A percentile compares a stretch with the other conserved stretches of the same genome.
phyloP scores from a whole-genome alignment of 106 monocot species.

The Platanthera zijinensis region DNA sequence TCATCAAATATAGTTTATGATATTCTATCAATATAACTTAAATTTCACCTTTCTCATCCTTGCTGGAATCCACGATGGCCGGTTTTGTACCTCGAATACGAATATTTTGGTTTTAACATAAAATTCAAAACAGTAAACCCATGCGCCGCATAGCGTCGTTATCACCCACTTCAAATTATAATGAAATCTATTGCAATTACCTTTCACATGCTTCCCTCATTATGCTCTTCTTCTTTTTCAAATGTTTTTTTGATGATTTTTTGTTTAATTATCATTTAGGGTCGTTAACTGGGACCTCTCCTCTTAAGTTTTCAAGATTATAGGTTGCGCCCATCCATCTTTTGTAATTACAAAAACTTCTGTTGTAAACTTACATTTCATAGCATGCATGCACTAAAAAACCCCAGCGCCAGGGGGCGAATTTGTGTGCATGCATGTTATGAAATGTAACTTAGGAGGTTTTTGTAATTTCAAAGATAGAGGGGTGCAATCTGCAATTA shows the following conservation, averaged over 20 bases:
- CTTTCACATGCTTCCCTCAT: neutral
- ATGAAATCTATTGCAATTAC: neutral
- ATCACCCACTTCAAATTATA: neutral
- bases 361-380: too few relatives aligned
- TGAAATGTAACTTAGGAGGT: too few relatives aligned
- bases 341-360: too few relatives aligned
- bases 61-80: neutral
- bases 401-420: too few relatives aligned
- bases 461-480: too few relatives aligned
- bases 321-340: too few relatives aligned
- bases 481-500: too few relatives aligned
- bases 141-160: neutral
- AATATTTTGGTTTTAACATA: neutral
- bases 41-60: neutral
- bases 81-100: neutral
- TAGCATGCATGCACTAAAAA: too few relatives aligned
- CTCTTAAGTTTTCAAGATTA: too few relatives aligned
- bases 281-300: too few relatives aligned
- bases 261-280: too few relatives aligned
- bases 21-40: neutral
- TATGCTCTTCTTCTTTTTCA: neutral
- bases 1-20: slow-evolving; percentile 1
- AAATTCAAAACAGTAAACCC: neutral
- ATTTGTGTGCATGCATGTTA: too few relatives aligned
- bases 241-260: neutral